Evolutionary conservation across 768 basidiomycete genomes (phyloP).

Genomic region (Tricholoma hemisulphureum): DNA sequence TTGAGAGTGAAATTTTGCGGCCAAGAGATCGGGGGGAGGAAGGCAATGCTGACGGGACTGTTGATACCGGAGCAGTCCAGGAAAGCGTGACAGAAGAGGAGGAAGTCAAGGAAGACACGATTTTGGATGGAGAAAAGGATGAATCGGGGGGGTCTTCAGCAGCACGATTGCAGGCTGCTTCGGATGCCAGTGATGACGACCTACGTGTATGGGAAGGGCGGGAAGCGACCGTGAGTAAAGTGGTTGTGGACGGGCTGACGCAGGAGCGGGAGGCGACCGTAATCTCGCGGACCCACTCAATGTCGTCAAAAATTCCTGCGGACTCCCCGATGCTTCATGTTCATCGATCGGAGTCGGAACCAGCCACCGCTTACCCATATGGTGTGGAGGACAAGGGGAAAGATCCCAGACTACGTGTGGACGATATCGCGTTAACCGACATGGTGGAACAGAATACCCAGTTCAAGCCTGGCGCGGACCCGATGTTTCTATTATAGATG

Average conservation of each 20-base stretch:
- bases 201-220: conserved; percentile 11
- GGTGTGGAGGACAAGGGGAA: not conserved
- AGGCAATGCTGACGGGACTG: not conserved
- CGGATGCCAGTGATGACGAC: conserved; percentile 6
- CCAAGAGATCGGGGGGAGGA: not conserved
- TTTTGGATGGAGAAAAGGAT: conserved; percentile 1
- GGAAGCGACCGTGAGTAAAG: not conserved
- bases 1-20: conserved; percentile 38
- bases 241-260: not conserved
- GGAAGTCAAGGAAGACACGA: not conserved
- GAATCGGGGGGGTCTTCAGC: conserved; percentile 7
- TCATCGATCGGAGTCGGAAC: conserved; percentile 2
- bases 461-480: not conserved
- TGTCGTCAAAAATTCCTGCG: conserved; percentile 15
- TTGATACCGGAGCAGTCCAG: not conserved
- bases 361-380: not conserved
- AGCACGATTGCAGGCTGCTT: conserved; percentile 2
- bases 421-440: not conserved
- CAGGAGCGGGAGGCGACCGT: conserved; percentile 1
- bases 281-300: conserved; percentile 18
- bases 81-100: not conserved
- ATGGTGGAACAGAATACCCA: not conserved
- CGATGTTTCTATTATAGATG: not conserved
- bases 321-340: not conserved
- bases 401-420: not conserved